Conservation (phyloP, 495 filamentous ascomycete species). For the Penicillium bialowiezense region DNA sequence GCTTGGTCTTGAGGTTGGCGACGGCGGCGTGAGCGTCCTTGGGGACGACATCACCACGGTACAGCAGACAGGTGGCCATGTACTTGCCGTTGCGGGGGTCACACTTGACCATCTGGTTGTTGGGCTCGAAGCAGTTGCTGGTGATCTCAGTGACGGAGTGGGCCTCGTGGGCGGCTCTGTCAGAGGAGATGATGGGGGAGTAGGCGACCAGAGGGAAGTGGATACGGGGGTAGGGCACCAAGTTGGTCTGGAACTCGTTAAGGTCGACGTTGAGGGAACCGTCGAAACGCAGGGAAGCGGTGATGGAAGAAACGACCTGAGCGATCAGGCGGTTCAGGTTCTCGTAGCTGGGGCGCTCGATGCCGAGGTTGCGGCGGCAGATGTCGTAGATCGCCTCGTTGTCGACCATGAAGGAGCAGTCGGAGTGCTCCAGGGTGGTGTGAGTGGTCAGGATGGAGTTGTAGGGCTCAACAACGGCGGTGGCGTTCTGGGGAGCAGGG, state of each 20-base stretch:
- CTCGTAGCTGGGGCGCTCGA: conserved; percentile 95
- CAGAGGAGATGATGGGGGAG: conserved; percentile 87
- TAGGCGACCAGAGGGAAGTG: conserved; percentile 98
- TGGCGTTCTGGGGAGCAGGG: conserved; percentile 93
- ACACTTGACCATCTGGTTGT: conserved; percentile 99
- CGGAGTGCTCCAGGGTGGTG: conserved; percentile 97
- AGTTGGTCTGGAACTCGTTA: conserved; percentile 99
- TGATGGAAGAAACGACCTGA: conserved; percentile 98
- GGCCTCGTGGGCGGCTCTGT: conserved; percentile 91
- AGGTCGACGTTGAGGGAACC: conserved; percentile 98
- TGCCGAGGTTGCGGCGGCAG: conserved; percentile 93
- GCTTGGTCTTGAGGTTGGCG: conserved; percentile 95
- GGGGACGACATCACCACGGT: conserved; percentile 97
- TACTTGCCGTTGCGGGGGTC: conserved; percentile 99
- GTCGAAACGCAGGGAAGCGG: conserved; percentile 96
- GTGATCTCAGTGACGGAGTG: conserved; percentile 67
- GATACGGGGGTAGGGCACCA: conserved; percentile 98
- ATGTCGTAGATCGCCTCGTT: conserved; percentile 99
- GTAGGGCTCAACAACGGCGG: conserved; percentile 97
- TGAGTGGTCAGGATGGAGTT: conserved; percentile 99
- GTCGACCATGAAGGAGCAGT: conserved; percentile 99
- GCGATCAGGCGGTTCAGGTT: conserved; percentile 98
- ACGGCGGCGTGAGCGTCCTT: conserved; percentile 91
- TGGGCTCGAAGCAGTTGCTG: conserved; percentile 69
- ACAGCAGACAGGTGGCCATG: conserved; percentile 97